Base-by-base conservation (phyloP, 257 asterid species). In the Mitragyna speciosa region DNA sequence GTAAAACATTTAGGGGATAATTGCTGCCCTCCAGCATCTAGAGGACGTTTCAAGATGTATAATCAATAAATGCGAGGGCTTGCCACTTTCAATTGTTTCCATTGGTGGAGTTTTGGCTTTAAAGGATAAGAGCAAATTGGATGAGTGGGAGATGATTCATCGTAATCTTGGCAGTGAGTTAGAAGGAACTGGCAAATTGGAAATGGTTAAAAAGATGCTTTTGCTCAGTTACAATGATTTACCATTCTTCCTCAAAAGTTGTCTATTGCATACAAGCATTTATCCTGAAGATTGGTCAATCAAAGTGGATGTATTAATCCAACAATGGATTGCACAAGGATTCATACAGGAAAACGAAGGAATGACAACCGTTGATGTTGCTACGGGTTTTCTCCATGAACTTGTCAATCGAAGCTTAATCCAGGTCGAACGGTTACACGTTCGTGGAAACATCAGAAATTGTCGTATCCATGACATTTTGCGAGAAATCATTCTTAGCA, bases 71-170 rank as follows among this genome's bases (percentile, higher is more conserved):
- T 84, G 87, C 54, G 76, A 81, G 3, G 89, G 88, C 17, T 63
- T 87, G 80, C 85, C 88, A 7, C 83, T 82, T 39, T 86, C 90
- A 0, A 80, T 80, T 36, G 87, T 78, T 7, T 76, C 75, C 3
- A 63, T 84, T 31, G 78, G 83, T 63, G 83, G 87, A 16, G 83
- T 84, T 59, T 80, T 84, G 41, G 78, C 86, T 22, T 68, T 47
- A 36, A 64, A 73, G 74, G 49, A 66, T 1, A 5, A 22, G 11
- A 26, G 20, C 73, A 36, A 17, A 8, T 33, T 24, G 10, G 73
- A 36, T 1, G 79, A 72, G 26, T 65, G 83, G 79, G 70, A 73
- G 20, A 33, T 22, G 78, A 43, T 73, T n/a, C 24, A 36, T 17
- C 28, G 43, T 0, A 73, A 47, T 63, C 75, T 74, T 67, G 59